Percentiles rank a stretch among this genome's conserved stretches.
Conservation (phyloP, 257 asterid genomes). For the Nicotiana undulata region DNA sequence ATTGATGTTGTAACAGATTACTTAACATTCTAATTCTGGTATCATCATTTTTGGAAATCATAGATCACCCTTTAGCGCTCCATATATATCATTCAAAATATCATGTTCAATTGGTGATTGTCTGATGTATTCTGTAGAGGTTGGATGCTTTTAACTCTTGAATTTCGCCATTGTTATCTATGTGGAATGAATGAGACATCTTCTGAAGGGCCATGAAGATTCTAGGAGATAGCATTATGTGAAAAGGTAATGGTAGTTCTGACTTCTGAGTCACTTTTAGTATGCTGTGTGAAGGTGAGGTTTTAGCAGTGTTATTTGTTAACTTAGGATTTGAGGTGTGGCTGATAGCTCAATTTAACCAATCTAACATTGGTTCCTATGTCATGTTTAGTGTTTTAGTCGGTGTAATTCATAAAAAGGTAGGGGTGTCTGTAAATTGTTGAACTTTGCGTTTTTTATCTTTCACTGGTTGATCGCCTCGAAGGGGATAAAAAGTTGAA, state of each 20-base stretch:
- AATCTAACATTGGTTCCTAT: not conserved
- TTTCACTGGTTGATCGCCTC: not conserved
- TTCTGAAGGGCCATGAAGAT: not conserved
- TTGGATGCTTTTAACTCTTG: not conserved
- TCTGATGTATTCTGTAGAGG: not conserved
- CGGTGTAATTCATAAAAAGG: not conserved
- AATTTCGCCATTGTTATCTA: not conserved
- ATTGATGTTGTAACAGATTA: no score
- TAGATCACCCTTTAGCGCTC: not conserved
- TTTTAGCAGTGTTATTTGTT: not conserved
- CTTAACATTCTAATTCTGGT: not conserved
- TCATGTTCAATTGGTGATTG: not conserved
- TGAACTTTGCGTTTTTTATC: not conserved
- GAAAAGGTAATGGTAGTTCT: not conserved
- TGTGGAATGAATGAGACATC: not conserved
- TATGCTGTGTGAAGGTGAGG: not conserved
- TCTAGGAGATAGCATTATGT: not conserved
- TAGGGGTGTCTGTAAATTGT: not conserved
- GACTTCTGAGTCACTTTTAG: not conserved
- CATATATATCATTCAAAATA: not conserved
- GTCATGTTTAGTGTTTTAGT: not conserved
- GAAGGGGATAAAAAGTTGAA: not conserved
- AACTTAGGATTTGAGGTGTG: not conserved
- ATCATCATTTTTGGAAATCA: not conserved
- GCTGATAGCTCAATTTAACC: not conserved